These are phyloP conservation scores for Skeletonema marinoi DNA, from an alignment of 108 stramenopile species.

Conservation along the genomic window DNA sequence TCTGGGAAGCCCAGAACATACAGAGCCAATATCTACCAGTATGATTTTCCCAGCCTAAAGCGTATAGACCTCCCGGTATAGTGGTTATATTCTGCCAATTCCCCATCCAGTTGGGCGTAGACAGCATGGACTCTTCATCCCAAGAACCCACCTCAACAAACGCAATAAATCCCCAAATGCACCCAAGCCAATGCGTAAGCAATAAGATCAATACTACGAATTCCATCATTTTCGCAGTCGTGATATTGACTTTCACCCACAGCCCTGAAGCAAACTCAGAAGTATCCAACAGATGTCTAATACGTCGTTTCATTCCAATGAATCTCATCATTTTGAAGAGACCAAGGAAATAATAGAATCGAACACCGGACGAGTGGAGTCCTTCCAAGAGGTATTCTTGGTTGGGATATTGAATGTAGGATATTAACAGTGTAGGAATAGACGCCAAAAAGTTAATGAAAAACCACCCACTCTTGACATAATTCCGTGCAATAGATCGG, in stretches of 20 bases:
- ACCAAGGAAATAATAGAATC: not conserved
- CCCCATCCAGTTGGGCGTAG: constrained; percentile 45
- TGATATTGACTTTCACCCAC: constrained; percentile 13
- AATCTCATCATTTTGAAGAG: constrained; percentile 33
- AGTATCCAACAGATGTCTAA: not conserved
- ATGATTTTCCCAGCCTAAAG: constrained; percentile 44
- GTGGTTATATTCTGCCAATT: constrained; percentile 26
- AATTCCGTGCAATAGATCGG: constrained; percentile 17
- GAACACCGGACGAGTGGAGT: not conserved
- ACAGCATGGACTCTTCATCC: not conserved
- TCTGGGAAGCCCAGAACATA: constrained; percentile 55
- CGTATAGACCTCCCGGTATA: constrained; percentile 30
- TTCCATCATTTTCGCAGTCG: constrained; percentile 10
- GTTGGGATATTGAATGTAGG: not conserved
- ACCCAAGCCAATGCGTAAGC: constrained; percentile 24
- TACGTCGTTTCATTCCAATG: constrained; percentile 7
- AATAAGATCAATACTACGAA: constrained; percentile 25
- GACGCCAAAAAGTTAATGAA: constrained; percentile 39
- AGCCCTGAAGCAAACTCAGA: constrained; percentile 17
- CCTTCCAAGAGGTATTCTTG: not conserved
- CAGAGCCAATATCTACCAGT: constrained; percentile 44
- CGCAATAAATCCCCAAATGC: constrained; percentile 39
- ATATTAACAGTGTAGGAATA: constrained; percentile 26
- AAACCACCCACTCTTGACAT: constrained; percentile 44
- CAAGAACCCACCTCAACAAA: constrained; percentile 18